These are phyloP conservation scores for Stephanodiscus minutulus DNA, from an alignment of 108 stramenopile species.

Conservation along the genomic window DNA sequence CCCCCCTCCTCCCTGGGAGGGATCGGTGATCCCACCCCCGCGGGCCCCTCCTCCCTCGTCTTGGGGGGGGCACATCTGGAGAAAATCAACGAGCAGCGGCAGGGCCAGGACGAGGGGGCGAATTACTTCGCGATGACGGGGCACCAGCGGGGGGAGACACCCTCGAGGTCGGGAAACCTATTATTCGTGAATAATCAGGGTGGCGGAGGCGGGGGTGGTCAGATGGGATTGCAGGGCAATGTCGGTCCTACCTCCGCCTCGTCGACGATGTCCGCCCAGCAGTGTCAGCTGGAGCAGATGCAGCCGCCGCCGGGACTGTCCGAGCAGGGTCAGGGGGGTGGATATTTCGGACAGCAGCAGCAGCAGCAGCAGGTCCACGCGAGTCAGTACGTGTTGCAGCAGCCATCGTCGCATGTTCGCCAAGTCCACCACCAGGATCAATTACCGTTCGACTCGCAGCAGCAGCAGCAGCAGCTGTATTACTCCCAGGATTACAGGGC, in stretches of 20 bases:
- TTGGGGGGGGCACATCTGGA: constrained; percentile 14
- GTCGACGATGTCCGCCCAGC: constrained; percentile 12
- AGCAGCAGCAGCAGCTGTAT: constrained; percentile 19
- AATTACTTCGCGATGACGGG: constrained; percentile 21
- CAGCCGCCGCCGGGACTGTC: constrained; percentile 2
- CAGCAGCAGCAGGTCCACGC: constrained; percentile 23
- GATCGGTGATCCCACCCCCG: constrained; percentile 9
- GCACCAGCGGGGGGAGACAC: neutral
- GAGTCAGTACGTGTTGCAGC: neutral
- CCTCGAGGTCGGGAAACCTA: neutral
- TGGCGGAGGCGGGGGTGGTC: neutral
- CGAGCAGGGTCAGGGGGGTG: neutral
- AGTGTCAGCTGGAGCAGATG: constrained; percentile 6
- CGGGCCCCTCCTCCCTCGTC: constrained; percentile 4
- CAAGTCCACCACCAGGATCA: constrained; percentile 9
- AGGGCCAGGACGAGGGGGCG: constrained; percentile 10
- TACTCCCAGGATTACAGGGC: constrained; percentile 12
- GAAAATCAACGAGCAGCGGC: constrained; percentile 16
- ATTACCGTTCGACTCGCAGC: constrained; percentile 19
- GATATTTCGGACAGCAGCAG: constrained; percentile 23
- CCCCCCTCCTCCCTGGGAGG: constrained; percentile 14
- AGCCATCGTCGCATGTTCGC: neutral
- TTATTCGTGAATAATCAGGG: constrained; percentile 7
- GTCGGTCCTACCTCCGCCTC: neutral
- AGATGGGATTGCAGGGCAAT: constrained; percentile 13